Evolutionary conservation across 1,284 basidiomycete genomes (phyloP), one percentile per base, ranked within the genome.

Genomic region (Porogramme epimiltina): DNA sequence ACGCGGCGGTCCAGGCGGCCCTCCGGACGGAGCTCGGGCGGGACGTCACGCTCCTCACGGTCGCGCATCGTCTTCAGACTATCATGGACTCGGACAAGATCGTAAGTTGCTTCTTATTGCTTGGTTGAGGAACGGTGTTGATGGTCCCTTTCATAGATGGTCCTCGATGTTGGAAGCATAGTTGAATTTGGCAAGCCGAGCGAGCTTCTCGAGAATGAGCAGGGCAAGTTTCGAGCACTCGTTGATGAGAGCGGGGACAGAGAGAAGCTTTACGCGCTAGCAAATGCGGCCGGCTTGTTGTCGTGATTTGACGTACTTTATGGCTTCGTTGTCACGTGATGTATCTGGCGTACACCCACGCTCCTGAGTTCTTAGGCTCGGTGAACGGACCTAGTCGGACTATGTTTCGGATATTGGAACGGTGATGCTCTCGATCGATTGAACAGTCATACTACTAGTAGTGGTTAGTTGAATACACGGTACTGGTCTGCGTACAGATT

Each of bases 61-160:
- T 88, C 43, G 87, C 87, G 1, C 86, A 88, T 66, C 79, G 86
- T 31, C 68, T 89, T 11, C 84, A 85, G 61, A 88, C 85, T 1
- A 83, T 88, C 58, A 85, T 86, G 74, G 85, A 87, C 56, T 77
- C 81, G 0, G 73, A 73, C 61, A 72, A 69, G 49, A 69, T 71
- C 36, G 66, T 67, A 56, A 50, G 74, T 63, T 1, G 36, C 57
- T n/a, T n/a, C n/a, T 60, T 55, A 55, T 61, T n/a, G 24, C 58
- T 9, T 55, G 59, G 26, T 52, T 51, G 6, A 58, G 55, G 2
- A 16, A 1, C 42, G 54, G 20, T 19, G n/a, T 34, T 53, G 5
- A 25, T 23, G 22, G 10, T 40, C 13, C 22, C 5, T 3, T n/a
- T n/a, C n/a, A n/a, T 22, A 74, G 72, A 70, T 76, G 67, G 72